Base-by-base conservation (phyloP, 2,329 filamentous ascomycete species). In the Calonectria crousiana region DNA sequence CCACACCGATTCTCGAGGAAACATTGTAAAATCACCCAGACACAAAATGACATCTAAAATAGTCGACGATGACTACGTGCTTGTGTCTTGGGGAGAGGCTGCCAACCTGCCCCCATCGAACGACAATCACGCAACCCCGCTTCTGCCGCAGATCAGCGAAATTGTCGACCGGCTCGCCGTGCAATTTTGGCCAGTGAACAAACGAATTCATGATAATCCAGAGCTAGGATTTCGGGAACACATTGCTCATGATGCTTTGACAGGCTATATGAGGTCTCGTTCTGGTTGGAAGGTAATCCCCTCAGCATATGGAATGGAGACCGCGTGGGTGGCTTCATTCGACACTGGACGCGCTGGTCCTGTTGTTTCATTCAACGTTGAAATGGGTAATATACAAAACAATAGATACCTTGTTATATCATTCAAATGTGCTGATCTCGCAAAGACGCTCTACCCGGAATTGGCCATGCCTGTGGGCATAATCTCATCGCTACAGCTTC, bases 401-500 rank as follows among this genome's bases (percentile, higher is more conserved):
- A 30, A 32, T 4, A 30, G 2, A 30, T 32, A 2, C 6, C 3
- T 14, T 2, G 2, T 23, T 36, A 6, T n/a, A 26, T 28, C 18
- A 18, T 8, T 11, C 8, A 28, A 11, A 18, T 41, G 2, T 41
- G 6, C 36, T 41, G 23, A 62, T 38, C 8, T 26, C 9, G 1
- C 6, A 11, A 23, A 62, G 71, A 79, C 14, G 78, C 78, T 8
- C 71, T 79, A 0, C 74, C 77, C 1, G 71, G 68, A 0, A 60
- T 79, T 0, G 78, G 78, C 6, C 78, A 79, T 58, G 78, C 78
- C 0, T 79, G 78, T 23, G 78, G 78, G 0, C 78, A 79, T 8
- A 80, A 79, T 18, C 38, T 79, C 44, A 79, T 79, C 23, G 78
- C 78, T 0, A 80, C 75, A 0, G 76, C 72, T 1, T 79, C 78